Base-by-base conservation (phyloP, 2,329 filamentous ascomycete genomes). In the Fusarium nisikadoi region DNA sequence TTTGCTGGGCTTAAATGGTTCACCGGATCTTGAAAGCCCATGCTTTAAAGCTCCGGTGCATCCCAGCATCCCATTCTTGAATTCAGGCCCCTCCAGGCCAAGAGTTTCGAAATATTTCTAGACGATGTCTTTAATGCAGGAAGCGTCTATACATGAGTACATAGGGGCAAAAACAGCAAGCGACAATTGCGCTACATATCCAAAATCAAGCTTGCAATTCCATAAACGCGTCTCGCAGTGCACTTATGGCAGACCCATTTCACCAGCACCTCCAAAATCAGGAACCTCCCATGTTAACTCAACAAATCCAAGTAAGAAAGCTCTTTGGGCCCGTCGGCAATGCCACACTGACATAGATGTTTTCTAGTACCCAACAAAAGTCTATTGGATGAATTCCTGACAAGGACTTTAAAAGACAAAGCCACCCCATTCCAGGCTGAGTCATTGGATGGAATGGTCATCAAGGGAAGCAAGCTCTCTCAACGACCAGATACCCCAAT, bases 191-290 rank as follows among this genome's bases (percentile, higher is more conserved):
- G 20, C 9, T 2, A 12, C 20, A 12, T 14, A 19, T 17, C 14
- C 20, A 31, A 8, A 12, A 17, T 47, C 45, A 6, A 31, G 20
- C 0, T n/a, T 2, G 1, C 27, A 47, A 31, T 47, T 12, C 20
- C 0, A n/a, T 2, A 17, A 12, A 2, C 13, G 27, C 6, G 4
- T 7, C 9, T 6, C 27, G 0, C 45, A n/a, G n/a, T 17, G 19
- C 19, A 2, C 45, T 17, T n/a, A n/a, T 31, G 45, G 14, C 8
- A 31, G 27, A 4, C 45, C 45, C n/a, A n/a, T n/a, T 4, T 47
- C 45, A 4, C 45, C 27, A n/a, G 27, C 27, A 2, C 45, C 19
- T 1, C 27, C 45, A n/a, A 31, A 14, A 17, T 4, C 45, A 8
- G 45, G 3, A n/a, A 16, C 1, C 6, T 2, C 6, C 0, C 19